Percentiles rank a stretch among this genome's conserved stretches.
Evolutionary conservation across 148 eudicot species (phyloP).

Genomic region (Dianthus caryophyllus): DNA sequence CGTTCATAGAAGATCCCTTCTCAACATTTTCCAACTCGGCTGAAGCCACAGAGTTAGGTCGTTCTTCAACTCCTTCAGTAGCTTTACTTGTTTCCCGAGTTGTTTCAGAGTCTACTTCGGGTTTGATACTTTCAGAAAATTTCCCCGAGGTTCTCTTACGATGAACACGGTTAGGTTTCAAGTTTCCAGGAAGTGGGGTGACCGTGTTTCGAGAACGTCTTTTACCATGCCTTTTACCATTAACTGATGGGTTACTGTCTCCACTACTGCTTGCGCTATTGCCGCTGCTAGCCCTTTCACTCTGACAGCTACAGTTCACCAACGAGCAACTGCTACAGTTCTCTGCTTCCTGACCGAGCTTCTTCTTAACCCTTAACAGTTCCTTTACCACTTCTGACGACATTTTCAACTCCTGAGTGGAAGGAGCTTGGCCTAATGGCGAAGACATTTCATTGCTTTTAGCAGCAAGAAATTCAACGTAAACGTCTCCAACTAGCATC

Average conservation of each 20-base stretch:
- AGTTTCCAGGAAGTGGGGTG: constrained; percentile 26
- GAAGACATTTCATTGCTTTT: constrained; percentile 41
- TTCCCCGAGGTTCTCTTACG: constrained; percentile 2
- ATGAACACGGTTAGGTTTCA: constrained; percentile 20
- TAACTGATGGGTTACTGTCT: constrained; percentile 23
- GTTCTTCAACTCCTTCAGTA: constrained; percentile 11
- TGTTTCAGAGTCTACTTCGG: not conserved
- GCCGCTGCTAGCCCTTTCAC: constrained; percentile 93
- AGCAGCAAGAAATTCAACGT: constrained; percentile 56
- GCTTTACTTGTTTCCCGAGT: constrained; percentile 14
- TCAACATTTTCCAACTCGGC: constrained; percentile 12
- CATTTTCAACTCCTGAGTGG: constrained; percentile 58
- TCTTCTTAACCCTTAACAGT: constrained; percentile 79
- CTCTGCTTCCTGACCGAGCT: constrained; percentile 57
- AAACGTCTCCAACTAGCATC: constrained; percentile 87
- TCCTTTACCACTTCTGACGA: constrained; percentile 84
- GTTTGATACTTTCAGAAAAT: constrained; percentile 8
- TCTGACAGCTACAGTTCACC: constrained; percentile 92
- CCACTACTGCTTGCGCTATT: constrained; percentile 78
- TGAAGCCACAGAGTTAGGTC: constrained; percentile 15
- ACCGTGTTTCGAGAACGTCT: constrained; percentile 35
- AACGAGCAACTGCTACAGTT: constrained; percentile 76
- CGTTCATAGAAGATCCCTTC: constrained; percentile 12
- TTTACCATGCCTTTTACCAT: constrained; percentile 54
- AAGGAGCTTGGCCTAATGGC: constrained; percentile 34